Conservation (phyloP, 768 basidiomycete genomes). For the Suillus fuscotomentosus region DNA sequence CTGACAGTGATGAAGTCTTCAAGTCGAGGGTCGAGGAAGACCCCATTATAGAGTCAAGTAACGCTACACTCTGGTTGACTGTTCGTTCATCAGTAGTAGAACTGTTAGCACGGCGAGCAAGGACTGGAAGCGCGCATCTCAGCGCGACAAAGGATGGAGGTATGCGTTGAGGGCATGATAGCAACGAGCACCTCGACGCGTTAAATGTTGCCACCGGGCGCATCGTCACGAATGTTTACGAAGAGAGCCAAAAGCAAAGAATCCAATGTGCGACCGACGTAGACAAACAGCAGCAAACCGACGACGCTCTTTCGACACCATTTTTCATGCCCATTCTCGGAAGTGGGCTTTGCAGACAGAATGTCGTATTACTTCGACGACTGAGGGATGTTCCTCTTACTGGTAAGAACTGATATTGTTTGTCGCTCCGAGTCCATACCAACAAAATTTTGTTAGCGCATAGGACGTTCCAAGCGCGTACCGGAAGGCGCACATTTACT, state of each 20-base stretch:
- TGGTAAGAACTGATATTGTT: background rate
- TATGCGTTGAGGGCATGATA: background rate
- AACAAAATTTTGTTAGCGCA: background rate
- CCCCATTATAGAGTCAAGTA: conserved; percentile 24
- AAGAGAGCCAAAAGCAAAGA: background rate
- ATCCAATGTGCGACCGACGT: background rate
- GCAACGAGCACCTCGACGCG: background rate
- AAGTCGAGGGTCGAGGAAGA: conserved; percentile 17
- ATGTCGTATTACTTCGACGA: background rate
- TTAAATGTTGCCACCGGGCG: background rate
- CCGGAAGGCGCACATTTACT: conserved; percentile 40
- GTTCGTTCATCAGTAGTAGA: conserved; percentile 21
- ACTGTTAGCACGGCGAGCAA: conserved; percentile 14
- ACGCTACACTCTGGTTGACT: conserved; percentile 21
- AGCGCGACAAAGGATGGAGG: background rate
- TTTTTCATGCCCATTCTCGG: conserved; percentile 3
- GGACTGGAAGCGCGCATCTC: background rate
- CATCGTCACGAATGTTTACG: background rate
- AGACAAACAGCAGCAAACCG: background rate
- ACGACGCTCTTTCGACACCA: background rate
- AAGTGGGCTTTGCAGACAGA: background rate
- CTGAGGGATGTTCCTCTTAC: background rate
- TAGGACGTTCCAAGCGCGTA: background rate
- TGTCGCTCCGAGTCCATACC: background rate
- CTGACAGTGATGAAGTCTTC: conserved; percentile 2